These are phyloP conservation scores for Comarum palustre DNA, from an alignment of 306 rosid genomes.

Conservation along the genomic window DNA sequence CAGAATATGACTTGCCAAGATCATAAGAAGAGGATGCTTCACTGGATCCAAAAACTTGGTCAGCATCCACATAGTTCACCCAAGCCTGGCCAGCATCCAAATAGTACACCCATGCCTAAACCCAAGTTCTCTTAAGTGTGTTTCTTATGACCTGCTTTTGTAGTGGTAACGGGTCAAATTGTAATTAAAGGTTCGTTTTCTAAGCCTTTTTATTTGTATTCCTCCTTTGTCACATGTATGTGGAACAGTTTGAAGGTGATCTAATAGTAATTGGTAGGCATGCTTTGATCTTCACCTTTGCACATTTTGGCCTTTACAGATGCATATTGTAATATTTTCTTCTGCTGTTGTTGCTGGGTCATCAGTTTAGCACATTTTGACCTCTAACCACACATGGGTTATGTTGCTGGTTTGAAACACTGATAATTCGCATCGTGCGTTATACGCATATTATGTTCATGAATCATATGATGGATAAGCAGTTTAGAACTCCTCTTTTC, in stretches of 20 bases:
- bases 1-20: slow-evolving; percentile 50
- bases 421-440: not conserved
- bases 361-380: not conserved
- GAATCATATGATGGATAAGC: slow-evolving; percentile 2
- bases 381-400: not conserved
- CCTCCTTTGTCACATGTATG: slow-evolving; percentile 30
- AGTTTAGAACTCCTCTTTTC: not conserved
- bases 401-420: not conserved
- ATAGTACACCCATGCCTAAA: slow-evolving; percentile 53
- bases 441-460: not conserved
- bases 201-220: slow-evolving; percentile 37
- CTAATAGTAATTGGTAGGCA: slow-evolving; percentile 39
- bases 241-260: slow-evolving; percentile 27
- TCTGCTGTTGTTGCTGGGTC: not conserved
- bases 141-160: slow-evolving; percentile 42
- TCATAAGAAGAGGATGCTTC: slow-evolving; percentile 80
- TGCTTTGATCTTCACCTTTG: slow-evolving; percentile 19
- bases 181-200: slow-evolving; percentile 63
- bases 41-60: slow-evolving; percentile 91
- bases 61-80: slow-evolving; percentile 53
- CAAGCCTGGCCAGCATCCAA: slow-evolving; percentile 70
- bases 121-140: slow-evolving; percentile 71
- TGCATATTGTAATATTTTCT: not conserved
- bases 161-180: slow-evolving; percentile 45
- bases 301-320: not conserved